Evolutionary conservation across 768 basidiomycete genomes (phyloP), one percentile per base, ranked within the genome.

Genomic region (Xerocomellus intermedius): DNA sequence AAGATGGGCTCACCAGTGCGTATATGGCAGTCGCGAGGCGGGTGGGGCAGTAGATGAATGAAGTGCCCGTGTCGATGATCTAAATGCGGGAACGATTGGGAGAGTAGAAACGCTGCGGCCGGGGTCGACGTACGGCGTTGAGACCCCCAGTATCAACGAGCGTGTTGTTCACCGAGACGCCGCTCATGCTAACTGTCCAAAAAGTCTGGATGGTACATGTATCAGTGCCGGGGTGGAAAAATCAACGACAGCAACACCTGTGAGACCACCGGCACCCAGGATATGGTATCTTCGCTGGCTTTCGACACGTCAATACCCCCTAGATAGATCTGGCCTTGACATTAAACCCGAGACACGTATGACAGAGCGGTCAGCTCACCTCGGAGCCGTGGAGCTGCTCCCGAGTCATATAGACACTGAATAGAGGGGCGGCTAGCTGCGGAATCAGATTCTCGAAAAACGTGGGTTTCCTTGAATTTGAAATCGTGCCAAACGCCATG

Each of bases 61-160:
- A 82, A 4, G 85, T 86, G 30, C 87, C 86, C 0, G 85, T 84
- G 62, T 88, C 87, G 54, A 88, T 77, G 19, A 84, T 83, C 85
- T 86, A 17, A 22, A 21, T 4, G 12, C 30, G 13, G 2, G 24
- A 19, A 19, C 30, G 24, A 26, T 41, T 4, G 26, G 47, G 17
- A 21, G 36, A 37, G 24, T 36, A 30, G 58, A 52, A 9, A 26
- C 57, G 28, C 2, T 48, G 32, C 51, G 24, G 36, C 59, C 21
- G 8, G n/a, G 7, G n/a, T 39, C 32, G 43, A 58, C 61, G 42
- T 68, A 69, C 66, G 7, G 62, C 52, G 8, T 37, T 17, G 24
- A 59, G 3, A 37, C 6, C 52, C 10, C 17, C n/a, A 1, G 44
- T 35, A 7, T 41, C 12, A 3, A 61, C 56, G 16, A 8, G 55